Conservation (phyloP, 768 basidiomycete genomes). For the Sporobolomyces roseus region DNA sequence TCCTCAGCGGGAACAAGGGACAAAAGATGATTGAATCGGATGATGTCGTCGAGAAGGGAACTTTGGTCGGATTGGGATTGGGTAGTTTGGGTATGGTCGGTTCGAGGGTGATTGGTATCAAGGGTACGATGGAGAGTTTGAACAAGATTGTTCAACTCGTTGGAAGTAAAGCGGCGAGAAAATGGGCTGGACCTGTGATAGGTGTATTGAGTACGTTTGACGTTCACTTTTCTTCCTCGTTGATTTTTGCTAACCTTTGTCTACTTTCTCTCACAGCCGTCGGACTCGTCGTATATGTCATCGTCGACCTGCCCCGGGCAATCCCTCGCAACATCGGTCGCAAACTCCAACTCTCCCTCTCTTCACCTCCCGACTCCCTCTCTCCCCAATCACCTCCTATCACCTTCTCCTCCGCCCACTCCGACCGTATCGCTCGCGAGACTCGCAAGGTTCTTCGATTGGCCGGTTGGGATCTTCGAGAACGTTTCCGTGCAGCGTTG, state of each 20-base stretch:
- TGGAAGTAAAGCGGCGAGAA: constrained; percentile 66
- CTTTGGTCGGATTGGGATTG: constrained; percentile 44
- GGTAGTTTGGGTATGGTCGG: constrained; percentile 50
- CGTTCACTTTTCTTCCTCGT: constrained; percentile 1
- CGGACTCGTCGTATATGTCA: constrained; percentile 71
- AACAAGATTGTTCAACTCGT: constrained; percentile 72
- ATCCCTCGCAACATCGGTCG: constrained; percentile 87
- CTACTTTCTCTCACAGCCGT: constrained; percentile 49
- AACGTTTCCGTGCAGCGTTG: constrained; percentile 72
- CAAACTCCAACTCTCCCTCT: constrained; percentile 66
- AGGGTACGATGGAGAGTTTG: constrained; percentile 79
- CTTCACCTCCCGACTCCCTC: constrained; percentile 4
- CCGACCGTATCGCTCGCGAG: constrained; percentile 69
- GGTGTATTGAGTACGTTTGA: constrained; percentile 58
- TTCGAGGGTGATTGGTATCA: constrained; percentile 76
- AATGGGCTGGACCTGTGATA: constrained; percentile 81
- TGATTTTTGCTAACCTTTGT: not conserved
- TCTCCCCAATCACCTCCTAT: constrained; percentile 8
- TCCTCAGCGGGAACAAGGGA: constrained; percentile 36
- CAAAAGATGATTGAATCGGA: constrained; percentile 46
- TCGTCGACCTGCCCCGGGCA: constrained; percentile 79
- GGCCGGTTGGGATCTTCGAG: constrained; percentile 83
- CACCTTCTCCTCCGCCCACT: constrained; percentile 52
- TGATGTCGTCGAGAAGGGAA: constrained; percentile 56
- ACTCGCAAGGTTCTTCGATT: constrained; percentile 87